Conservation (phyloP, 805 yeast species). For the Torulaspora delbrueckii region DNA sequence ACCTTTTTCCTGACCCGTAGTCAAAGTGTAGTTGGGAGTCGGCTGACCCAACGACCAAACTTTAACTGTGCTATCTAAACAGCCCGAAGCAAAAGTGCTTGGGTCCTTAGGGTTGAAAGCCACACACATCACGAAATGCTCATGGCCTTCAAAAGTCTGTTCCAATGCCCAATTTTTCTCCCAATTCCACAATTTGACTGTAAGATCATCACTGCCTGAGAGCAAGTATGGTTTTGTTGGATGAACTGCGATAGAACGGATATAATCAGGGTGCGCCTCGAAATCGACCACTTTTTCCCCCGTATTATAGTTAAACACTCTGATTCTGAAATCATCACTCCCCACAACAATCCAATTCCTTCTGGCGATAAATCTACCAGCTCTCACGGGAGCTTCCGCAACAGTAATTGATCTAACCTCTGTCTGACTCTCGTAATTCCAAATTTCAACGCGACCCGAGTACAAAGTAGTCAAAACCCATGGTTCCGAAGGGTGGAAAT, state of each 20-base stretch:
- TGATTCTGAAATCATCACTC: slow-evolving; percentile 88
- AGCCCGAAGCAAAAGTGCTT: slow-evolving; percentile 94
- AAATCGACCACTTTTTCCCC: slow-evolving; percentile 92
- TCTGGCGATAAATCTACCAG: slow-evolving; percentile 91
- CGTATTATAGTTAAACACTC: slow-evolving; percentile 92
- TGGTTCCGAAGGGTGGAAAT: slow-evolving; percentile 96
- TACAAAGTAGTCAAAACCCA: slow-evolving; percentile 91
- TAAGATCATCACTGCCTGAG: slow-evolving; percentile 87
- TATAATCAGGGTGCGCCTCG: slow-evolving; percentile 97
- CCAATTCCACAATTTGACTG: slow-evolving; percentile 96
- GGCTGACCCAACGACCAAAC: slow-evolving; percentile 91
- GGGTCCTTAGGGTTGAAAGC: slow-evolving; percentile 97
- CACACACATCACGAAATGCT: slow-evolving; percentile 89
- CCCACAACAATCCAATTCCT: slow-evolving; percentile 97
- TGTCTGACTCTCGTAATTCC: slow-evolving; percentile 83
- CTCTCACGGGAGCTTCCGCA: slow-evolving; percentile 92
- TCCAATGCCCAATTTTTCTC: slow-evolving; percentile 86
- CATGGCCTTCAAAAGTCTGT: slow-evolving; percentile 92
- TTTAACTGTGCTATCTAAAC: slow-evolving; percentile 92
- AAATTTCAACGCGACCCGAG: slow-evolving; percentile 78
- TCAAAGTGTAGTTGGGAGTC: slow-evolving; percentile 83
- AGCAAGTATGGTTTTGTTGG: slow-evolving; percentile 86
- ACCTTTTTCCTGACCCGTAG: slow-evolving; percentile 88
- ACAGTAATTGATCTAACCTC: slow-evolving; percentile 88
- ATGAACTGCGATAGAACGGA: slow-evolving; percentile 89